phyloP scores from a whole-genome alignment of 331 rosid genomes.

The Spiraea crenata region DNA sequence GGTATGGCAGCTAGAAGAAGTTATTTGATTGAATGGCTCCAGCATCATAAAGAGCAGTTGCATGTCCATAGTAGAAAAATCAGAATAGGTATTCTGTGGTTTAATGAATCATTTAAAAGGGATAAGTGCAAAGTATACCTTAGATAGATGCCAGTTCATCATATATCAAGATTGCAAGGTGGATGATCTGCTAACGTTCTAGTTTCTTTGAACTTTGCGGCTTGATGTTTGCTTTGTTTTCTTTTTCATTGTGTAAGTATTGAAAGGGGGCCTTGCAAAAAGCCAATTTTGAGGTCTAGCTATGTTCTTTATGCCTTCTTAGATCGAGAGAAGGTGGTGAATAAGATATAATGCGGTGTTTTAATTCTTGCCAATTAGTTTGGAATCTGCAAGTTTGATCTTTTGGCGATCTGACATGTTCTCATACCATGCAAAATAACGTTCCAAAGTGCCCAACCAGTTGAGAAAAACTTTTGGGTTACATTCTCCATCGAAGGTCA shows the following conservation, averaged over 20 bases:
- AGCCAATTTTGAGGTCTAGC: not conserved
- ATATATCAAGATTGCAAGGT: not conserved
- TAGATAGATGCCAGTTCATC: not conserved
- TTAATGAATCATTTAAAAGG: not conserved
- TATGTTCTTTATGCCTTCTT: no score
- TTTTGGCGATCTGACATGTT: no score
- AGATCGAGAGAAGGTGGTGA: no score
- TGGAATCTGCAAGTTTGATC: no score
- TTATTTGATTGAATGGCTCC: not conserved
- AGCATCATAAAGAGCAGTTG: not conserved
- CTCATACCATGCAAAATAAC: no score
- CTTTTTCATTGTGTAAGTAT: no score
- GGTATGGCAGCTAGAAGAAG: not conserved
- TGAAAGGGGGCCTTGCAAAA: not conserved
- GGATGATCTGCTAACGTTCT: not conserved
- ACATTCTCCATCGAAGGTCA: no score
- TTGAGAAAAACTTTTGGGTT: no score
- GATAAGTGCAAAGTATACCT: not conserved
- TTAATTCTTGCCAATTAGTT: no score
- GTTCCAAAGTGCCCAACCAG: no score
- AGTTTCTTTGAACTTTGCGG: not conserved
- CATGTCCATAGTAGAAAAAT: not conserved
- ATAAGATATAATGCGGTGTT: no score
- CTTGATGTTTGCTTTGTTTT: not conserved
- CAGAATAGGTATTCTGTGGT: not conserved